Evolutionary conservation across 2,329 filamentous ascomycete species (phyloP).

Genomic region (Grosmannia huntii): DNA sequence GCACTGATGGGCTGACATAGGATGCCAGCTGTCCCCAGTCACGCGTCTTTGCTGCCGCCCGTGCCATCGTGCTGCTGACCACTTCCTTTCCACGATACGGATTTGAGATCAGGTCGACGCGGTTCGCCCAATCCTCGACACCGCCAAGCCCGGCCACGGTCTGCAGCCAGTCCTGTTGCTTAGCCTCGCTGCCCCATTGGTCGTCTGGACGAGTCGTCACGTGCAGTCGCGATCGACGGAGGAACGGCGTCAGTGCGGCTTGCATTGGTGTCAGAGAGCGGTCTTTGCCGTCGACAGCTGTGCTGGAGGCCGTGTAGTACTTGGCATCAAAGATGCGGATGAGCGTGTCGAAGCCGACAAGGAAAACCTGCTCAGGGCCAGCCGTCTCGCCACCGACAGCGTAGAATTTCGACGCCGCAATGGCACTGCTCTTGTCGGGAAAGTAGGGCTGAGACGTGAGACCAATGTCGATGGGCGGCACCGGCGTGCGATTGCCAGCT

Average conservation of each 20-base stretch:
- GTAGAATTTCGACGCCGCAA: conserved; percentile 35
- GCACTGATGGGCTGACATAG: conserved; percentile 45
- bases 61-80: conserved; percentile 51
- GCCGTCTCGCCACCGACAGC: not conserved
- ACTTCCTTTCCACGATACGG: conserved; percentile 25
- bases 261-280: conserved; percentile 28
- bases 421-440: conserved; percentile 52
- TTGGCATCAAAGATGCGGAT: conserved; percentile 59
- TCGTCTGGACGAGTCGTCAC: conserved; percentile 51
- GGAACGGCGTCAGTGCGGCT: conserved; percentile 47
- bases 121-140: conserved; percentile 42
- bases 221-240: conserved; percentile 45
- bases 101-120: conserved; percentile 47
- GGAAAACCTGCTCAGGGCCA: conserved; percentile 45
- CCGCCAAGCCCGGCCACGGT: conserved; percentile 29
- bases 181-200: conserved; percentile 42
- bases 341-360: conserved; percentile 66
- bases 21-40: conserved; percentile 33
- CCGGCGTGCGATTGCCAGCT: not conserved
- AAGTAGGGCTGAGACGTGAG: conserved; percentile 65
- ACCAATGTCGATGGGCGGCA: conserved; percentile 45
- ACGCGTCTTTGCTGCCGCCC: conserved; percentile 36
- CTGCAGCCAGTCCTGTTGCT: conserved; percentile 42
- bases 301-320: conserved; percentile 39
- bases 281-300: not conserved